Evolutionary conservation across 2,329 filamentous ascomycete genomes (phyloP), one percentile per base, ranked within the genome.

Genomic region (Sclerotinia nivalis): DNA sequence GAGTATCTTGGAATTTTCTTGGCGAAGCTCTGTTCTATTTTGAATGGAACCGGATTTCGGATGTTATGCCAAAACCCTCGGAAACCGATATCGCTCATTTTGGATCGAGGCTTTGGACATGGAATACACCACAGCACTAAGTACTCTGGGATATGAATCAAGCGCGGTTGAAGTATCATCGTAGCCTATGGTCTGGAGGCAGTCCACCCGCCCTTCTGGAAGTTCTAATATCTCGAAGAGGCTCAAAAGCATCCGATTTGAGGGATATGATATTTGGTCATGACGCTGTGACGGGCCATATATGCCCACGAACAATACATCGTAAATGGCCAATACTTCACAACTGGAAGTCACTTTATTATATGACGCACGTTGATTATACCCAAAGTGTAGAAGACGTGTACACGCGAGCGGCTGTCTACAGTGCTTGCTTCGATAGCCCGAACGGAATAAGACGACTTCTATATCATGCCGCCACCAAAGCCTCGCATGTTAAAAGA

Each of bases 291-390:
- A 12, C 10, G 20, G 28, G n/a, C 28, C 15, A 43, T 15, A n/a
- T n/a, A n/a, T n/a, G n/a, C n/a, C 40, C 40, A 43, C 12, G 4
- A 43, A 2, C 5, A 43, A 43, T 15, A 15, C 40, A 43, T 43
- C 40, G 13, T 43, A 6, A 15, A 34, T 56, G 54, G 55, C 31
- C 55, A 8, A 1, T 4, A 9, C 2, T 58, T 58, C 12, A 20
- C 20, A n/a, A 3, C 10, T 4, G 55, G 55, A 40, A 2, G 4
- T 0, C 1, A 40, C 4, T 8, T n/a, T 0, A 40, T 7, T 8
- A n/a, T 6, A 15, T 15, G 8, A 12, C 10, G 7, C 2, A 13
- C 1, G 22, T n/a, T n/a, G 5, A 58, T 40, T 40, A 58, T 5
- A 58, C 12, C 12, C n/a, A 58, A 22, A 40, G 20, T 25, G 12